phyloP scores from a whole-genome alignment of 2,329 filamentous ascomycete genomes.

The Claviceps quebecensis region DNA sequence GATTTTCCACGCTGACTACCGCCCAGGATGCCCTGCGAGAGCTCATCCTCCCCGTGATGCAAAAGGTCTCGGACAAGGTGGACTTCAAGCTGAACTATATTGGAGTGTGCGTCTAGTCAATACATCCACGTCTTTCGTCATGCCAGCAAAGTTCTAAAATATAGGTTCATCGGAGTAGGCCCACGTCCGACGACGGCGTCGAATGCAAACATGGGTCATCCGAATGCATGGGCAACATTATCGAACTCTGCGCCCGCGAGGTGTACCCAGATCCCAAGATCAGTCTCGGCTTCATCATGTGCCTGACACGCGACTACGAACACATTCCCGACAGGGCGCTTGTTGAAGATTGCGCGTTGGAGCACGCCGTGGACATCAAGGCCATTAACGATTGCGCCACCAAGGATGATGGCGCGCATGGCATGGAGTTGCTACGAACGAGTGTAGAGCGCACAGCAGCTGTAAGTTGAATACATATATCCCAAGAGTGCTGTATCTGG shows the following conservation, averaged over 20 bases:
- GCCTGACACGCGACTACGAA: slow-evolving; percentile 61
- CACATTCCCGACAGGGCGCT: slow-evolving; percentile 67
- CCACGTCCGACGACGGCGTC: slow-evolving; percentile 66
- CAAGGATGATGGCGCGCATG: slow-evolving; percentile 58
- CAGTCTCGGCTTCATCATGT: slow-evolving; percentile 87
- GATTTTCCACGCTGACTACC: neutral
- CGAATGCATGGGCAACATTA: slow-evolving; percentile 86
- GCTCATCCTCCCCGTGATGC: slow-evolving; percentile 77
- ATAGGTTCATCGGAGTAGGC: slow-evolving; percentile 26
- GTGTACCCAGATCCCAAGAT: slow-evolving; percentile 77
- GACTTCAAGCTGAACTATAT: slow-evolving; percentile 88
- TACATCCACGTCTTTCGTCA: neutral
- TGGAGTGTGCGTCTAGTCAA: slow-evolving; percentile 44
- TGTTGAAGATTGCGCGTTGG: slow-evolving; percentile 74
- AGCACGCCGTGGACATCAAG: slow-evolving; percentile 77
- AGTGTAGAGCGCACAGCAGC: slow-evolving; percentile 51
- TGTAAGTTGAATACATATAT: slow-evolving; percentile 22
- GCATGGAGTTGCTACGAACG: slow-evolving; percentile 49
- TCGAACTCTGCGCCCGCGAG: slow-evolving; percentile 78
- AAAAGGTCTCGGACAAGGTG: slow-evolving; percentile 65
- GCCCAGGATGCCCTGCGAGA: slow-evolving; percentile 58
- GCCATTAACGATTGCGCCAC: slow-evolving; percentile 71
- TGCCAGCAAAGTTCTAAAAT: neutral
- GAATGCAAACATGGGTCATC: slow-evolving; percentile 76
- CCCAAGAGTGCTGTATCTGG: neutral